These are phyloP conservation scores for Samsoniella hepiali DNA, from an alignment of 2,329 filamentous ascomycete species.

Conservation along the genomic window DNA sequence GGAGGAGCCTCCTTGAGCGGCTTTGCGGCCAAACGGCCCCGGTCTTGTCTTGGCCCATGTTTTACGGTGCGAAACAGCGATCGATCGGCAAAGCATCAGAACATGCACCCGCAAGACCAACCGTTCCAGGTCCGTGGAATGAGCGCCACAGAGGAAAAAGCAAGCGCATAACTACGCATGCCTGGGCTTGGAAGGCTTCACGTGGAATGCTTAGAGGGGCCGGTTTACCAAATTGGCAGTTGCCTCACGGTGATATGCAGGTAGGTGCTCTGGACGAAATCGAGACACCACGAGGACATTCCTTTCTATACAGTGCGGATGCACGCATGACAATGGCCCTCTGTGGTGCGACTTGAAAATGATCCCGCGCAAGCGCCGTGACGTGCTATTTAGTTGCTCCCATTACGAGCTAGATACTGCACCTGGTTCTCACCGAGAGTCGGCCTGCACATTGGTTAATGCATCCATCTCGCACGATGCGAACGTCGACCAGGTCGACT, in stretches of 20 bases:
- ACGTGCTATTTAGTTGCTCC: background rate
- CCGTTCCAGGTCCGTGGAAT: background rate
- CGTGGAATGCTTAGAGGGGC: background rate
- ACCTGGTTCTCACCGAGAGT: background rate
- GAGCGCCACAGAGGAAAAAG: background rate
- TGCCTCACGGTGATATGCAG: background rate
- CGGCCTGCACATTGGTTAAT: background rate
- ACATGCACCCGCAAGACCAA: background rate
- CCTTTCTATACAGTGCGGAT: background rate
- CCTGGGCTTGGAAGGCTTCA: background rate
- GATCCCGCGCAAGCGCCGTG: background rate
- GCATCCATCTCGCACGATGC: background rate
- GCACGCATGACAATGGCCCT: conserved; percentile 11
- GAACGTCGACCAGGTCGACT: background rate
- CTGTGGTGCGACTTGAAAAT: background rate
- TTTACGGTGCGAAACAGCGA: background rate
- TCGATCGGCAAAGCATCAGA: conserved; percentile 7
- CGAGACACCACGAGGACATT: conserved; percentile 10
- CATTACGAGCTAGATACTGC: background rate
- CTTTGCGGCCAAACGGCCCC: background rate
- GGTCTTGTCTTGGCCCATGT: background rate
- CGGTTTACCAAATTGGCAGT: background rate
- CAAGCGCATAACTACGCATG: background rate
- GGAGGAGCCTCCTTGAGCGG: background rate
- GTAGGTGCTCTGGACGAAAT: background rate